Conservation (phyloP, 805 yeast species). For the Kodamaea sagamina region DNA sequence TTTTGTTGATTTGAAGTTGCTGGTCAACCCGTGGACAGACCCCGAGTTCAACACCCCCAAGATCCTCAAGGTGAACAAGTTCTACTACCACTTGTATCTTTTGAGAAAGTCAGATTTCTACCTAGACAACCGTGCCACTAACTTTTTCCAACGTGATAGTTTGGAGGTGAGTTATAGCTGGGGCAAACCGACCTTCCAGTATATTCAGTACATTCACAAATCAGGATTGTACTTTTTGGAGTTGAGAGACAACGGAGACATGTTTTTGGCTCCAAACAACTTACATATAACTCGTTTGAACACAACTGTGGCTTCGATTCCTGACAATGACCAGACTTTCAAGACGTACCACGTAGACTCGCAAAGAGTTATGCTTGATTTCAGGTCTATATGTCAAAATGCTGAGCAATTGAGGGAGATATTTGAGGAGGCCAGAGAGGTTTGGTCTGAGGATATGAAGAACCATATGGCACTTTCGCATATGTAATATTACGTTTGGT, state of each 20-base stretch:
- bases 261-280: slow-evolving; percentile 85
- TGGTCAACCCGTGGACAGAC: slow-evolving; percentile 72
- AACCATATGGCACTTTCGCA: slow-evolving; percentile 4
- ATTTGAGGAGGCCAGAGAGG: slow-evolving; percentile 59
- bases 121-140: slow-evolving; percentile 77
- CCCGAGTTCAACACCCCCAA: slow-evolving; percentile 46
- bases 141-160: slow-evolving; percentile 52
- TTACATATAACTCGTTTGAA: slow-evolving; percentile 76
- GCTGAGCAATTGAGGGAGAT: slow-evolving; percentile 48
- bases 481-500: slow-evolving; percentile 8
- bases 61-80: slow-evolving; percentile 52
- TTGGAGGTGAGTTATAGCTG: slow-evolving; percentile 82
- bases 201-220: slow-evolving; percentile 85
- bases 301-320: slow-evolving; percentile 30
- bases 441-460: slow-evolving; percentile 42
- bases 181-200: slow-evolving; percentile 83
- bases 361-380: slow-evolving; percentile 70
- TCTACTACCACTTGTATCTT: slow-evolving; percentile 76
- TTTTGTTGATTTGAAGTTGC: slow-evolving; percentile 65
- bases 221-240: slow-evolving; percentile 92
- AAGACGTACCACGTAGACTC: slow-evolving; percentile 54
- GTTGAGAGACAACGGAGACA: slow-evolving; percentile 72
- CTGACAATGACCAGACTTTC: slow-evolving; percentile 27
- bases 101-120: slow-evolving; percentile 72
- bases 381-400: slow-evolving; percentile 62